Evolutionary conservation across 495 filamentous ascomycete species (phyloP), one percentile per base, ranked within the genome.

Genomic region (Pyronema omphalodes): DNA sequence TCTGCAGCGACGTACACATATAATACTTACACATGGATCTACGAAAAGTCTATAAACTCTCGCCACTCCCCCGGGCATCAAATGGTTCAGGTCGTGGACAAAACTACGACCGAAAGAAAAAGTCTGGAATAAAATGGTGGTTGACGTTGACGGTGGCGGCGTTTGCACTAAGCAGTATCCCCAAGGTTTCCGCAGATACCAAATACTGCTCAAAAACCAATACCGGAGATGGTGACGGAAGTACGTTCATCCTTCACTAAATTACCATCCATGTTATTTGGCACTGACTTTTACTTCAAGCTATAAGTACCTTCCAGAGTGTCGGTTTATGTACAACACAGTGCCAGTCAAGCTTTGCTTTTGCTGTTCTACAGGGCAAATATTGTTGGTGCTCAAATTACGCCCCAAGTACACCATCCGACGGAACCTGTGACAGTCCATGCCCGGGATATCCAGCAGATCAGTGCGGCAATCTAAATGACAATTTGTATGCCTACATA

Each of bases 331-430:
- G 84, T 52, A 62, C 44, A 58, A 67, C 3, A 69, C 69, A 29
- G 41, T 88, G 84, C 64, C 55, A 60, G 12, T 64, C 58, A 23
- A 23, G 19, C 12, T 57, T 70, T 63, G 83, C 83, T 8, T 82
- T 84, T 61, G 84, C 74, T 12, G 65, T 88, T 35, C 58, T 87
- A 14, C 79, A 81, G 59, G 72, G 69, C 15, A 68, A 76, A 17
- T 65, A 67, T 35, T 88, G 84, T 68, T 88, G 84, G 84, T 88
- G 84, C 66, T 81, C 81, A 1, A 77, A 88, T 58, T 80, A 80
- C 57, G 71, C 69, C 9, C 84, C 84, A 0, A 70, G 60, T 11
- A 59, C 70, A 14, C 69, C 70, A 19, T 66, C 66, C 3, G 66
- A 56, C 59, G 66, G 61, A 18, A 66, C 66, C 15, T 88, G 84